Evolutionary conservation across 2,329 filamentous ascomycete species (phyloP), one percentile per base, ranked within the genome.

Genomic region (Cladosporium sp.): DNA sequence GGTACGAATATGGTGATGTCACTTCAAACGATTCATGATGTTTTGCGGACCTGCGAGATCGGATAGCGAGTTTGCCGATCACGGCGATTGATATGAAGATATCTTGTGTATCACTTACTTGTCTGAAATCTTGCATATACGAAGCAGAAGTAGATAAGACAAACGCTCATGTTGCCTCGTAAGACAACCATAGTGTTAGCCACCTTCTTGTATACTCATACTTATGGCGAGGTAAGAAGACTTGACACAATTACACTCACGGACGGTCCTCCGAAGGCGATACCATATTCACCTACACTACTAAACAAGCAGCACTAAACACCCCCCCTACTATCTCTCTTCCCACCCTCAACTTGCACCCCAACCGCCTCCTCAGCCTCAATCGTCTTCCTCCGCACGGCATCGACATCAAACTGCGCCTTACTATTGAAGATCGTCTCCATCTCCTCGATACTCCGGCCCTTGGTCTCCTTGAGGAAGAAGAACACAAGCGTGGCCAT

Each of bases 401-500:
- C 59, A 52, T 74, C 71, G 26, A 71, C 69, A 65, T 74, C 72
- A 41, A 73, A 73, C 4, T 71, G 69, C 21, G 71, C 71, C 59
- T 55, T 65, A 12, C 65, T 70, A 14, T 71, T 64, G 64, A 74
- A 74, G 24, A 74, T 67, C 14, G 67, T 69, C 49, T 74, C 73
- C 71, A 72, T 79, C 74, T 77, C 74, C 66, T 79, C 77, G 24
- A 78, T 59, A n/a, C 71, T 75, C 12, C 73, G 70, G 7, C 75
- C 76, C 54, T 75, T 74, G 1, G 78, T 80, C 69, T 81, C 78
- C 5, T 75, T 74, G 41, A 80, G 68, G 59, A 77, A 75, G 21
- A 80, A 72, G 51, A 74, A 79, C 32, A 79, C 79, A 6, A 79
- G 68, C 5, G 76, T 67, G 0, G 78, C 78, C 67, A 83, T 83